These are phyloP conservation scores for Tuber melanosporum DNA, from an alignment of 495 filamentous ascomycete species.

Conservation along the genomic window DNA sequence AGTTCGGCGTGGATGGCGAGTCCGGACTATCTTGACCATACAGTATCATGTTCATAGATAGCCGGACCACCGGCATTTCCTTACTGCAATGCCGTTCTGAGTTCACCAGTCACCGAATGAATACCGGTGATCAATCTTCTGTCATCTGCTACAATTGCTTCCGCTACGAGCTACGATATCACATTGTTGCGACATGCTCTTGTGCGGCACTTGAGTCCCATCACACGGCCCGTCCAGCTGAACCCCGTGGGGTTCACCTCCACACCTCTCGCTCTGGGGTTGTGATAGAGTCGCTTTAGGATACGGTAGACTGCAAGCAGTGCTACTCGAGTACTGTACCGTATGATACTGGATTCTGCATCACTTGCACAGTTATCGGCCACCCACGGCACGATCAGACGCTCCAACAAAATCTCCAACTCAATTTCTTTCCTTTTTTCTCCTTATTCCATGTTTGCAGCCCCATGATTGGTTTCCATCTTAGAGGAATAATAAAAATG, in stretches of 20 bases:
- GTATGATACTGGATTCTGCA: neutral
- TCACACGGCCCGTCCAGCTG: neutral
- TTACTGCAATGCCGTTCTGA: neutral
- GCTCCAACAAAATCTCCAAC: neutral
- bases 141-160: neutral
- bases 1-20: neutral
- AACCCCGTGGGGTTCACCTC: neutral
- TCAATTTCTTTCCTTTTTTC: neutral
- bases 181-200: neutral
- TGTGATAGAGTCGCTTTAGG: neutral
- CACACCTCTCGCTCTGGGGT: neutral
- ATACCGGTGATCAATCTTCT: neutral
- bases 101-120: neutral
- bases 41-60: neutral
- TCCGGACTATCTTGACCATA: neutral
- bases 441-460: neutral
- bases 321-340: neutral
- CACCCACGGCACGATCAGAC: neutral
- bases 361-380: neutral
- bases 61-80: neutral
- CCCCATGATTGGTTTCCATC: conserved; percentile 2
- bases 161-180: neutral
- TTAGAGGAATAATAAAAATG: neutral
- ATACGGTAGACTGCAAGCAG: neutral
- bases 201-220: neutral